A percentile compares a stretch with the other conserved stretches of the same genome.
phyloP scores from a whole-genome alignment of 192 early-diverging fungal species.

The Coemansia sp. region DNA sequence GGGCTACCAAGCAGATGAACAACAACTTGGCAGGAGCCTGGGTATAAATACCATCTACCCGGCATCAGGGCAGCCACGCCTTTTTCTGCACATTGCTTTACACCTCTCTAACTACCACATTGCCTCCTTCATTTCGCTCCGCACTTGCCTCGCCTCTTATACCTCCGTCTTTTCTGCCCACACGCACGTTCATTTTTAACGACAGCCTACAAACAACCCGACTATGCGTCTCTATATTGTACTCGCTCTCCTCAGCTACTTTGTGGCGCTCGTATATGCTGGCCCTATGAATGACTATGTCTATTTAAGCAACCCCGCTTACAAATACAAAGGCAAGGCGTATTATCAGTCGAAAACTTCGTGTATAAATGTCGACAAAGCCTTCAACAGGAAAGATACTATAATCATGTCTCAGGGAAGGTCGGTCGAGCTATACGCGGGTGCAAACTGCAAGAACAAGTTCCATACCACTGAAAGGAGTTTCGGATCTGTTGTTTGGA shows the following conservation, averaged over 20 bases:
- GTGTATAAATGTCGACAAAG: background rate
- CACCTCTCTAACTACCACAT: background rate
- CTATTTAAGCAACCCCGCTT: background rate
- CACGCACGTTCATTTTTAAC: background rate
- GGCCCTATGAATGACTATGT: background rate
- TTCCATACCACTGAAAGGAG: too few relatives aligned
- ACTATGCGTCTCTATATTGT: background rate
- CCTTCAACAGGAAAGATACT: too few relatives aligned
- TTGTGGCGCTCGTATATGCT: background rate
- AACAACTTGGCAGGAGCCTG: background rate
- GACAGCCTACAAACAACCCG: too few relatives aligned
- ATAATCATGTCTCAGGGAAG: too few relatives aligned
- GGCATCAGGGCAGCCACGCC: background rate
- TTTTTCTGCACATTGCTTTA: background rate
- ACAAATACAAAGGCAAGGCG: background rate
- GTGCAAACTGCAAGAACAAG: too few relatives aligned
- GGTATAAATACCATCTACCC: background rate
- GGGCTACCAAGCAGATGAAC: background rate
- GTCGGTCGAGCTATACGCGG: too few relatives aligned
- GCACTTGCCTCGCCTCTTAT: too few relatives aligned
- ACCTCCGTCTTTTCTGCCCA: background rate
- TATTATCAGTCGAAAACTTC: background rate
- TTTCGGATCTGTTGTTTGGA: too few relatives aligned
- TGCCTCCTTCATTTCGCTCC: too few relatives aligned
- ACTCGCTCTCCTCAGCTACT: background rate